Conservation (phyloP, 1,139 yeast genomes). For the Candida mesenterica region DNA sequence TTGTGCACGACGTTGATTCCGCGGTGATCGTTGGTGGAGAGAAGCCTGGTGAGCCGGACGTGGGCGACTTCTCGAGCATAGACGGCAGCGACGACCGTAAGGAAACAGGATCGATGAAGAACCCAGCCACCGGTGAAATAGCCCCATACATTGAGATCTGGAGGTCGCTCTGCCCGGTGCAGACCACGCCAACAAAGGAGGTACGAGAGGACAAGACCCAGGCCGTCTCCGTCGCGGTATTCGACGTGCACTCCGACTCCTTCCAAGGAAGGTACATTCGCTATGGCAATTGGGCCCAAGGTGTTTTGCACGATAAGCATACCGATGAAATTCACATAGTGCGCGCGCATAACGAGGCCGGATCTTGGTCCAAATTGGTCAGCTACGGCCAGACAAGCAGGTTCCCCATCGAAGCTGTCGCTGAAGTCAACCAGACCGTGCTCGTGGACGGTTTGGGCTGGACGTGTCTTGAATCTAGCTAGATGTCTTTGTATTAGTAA, state of each 20-base stretch:
- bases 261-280: conserved; percentile 45
- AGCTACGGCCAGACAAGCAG: conserved; percentile 23
- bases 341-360: conserved; percentile 21
- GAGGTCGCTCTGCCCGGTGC: conserved; percentile 49
- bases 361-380: conserved; percentile 27
- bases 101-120: conserved; percentile 55
- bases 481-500: no score
- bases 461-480: conserved; percentile 6
- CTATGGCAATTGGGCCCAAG: conserved; percentile 57
- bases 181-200: conserved; percentile 28
- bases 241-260: conserved; percentile 21
- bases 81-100: conserved; percentile 43
- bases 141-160: conserved; percentile 56
- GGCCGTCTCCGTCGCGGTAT: conserved; percentile 20
- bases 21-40: conserved; percentile 25
- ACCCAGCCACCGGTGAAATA: conserved; percentile 42
- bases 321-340: conserved; percentile 24
- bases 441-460: conserved; percentile 1
- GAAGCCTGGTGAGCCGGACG: conserved; percentile 35
- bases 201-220: conserved; percentile 30
- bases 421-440: neutral
- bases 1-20: conserved; percentile 47
- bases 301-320: conserved; percentile 36
- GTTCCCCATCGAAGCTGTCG: conserved; percentile 22
- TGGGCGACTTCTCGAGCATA: conserved; percentile 43